Evolutionary conservation across 192 early-diverging fungal species (phyloP).

Genomic region (Kappamyces sp.): DNA sequence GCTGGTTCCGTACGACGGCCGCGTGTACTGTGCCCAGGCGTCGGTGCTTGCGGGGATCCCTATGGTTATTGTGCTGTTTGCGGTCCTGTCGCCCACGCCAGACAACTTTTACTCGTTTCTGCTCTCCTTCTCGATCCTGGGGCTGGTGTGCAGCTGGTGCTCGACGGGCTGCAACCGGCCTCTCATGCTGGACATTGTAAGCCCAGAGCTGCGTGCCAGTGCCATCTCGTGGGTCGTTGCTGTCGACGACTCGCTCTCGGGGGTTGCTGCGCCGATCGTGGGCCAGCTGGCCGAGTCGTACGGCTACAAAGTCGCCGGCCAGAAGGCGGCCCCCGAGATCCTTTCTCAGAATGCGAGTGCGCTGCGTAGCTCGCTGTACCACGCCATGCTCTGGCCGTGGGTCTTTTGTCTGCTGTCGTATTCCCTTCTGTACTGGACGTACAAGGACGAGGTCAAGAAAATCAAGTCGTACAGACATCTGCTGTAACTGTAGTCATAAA

Average conservation of each 20-base stretch:
- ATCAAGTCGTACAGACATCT: background rate
- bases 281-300: background rate
- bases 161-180: background rate
- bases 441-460: background rate
- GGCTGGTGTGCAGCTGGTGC: background rate
- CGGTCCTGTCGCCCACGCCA: background rate
- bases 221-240: background rate
- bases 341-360: background rate
- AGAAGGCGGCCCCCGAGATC: background rate
- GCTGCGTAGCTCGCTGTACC: background rate
- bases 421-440: background rate
- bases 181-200: background rate
- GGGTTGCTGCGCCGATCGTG: background rate
- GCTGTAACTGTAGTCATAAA: too few relatives aligned
- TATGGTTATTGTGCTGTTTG: background rate
- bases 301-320: background rate
- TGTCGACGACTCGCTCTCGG: background rate
- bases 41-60: background rate
- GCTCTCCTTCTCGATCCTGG: background rate
- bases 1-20: background rate
- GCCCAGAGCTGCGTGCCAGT: background rate
- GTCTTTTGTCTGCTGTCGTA: constrained; percentile 1
- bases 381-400: background rate
- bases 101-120: background rate
- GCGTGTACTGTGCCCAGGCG: background rate